phyloP scores from a whole-genome alignment of 2,329 filamentous ascomycete species.

The Reticulascus tulasneorum region DNA sequence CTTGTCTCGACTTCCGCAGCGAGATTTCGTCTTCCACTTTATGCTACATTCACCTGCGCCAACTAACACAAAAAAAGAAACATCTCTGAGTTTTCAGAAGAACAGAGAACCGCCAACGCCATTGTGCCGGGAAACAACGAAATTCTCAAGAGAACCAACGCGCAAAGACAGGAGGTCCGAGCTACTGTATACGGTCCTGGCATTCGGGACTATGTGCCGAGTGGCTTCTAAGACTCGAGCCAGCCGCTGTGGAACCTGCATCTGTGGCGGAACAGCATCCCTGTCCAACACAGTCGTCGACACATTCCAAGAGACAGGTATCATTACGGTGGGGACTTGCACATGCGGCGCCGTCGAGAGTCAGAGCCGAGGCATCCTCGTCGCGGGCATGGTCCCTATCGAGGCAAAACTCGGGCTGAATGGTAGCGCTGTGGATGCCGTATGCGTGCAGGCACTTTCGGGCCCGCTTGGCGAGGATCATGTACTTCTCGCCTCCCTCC shows the following conservation, averaged over 20 bases:
- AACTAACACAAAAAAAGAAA: too few relatives aligned
- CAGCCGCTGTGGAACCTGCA: slow-evolving; percentile 23
- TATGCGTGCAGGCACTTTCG: slow-evolving; percentile 89
- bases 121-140: too few relatives aligned
- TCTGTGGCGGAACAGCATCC: slow-evolving; percentile 41
- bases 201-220: slow-evolving; percentile 21
- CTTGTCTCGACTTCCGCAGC: too few relatives aligned
- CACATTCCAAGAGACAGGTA: slow-evolving; percentile 49
- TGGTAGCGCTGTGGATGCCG: slow-evolving; percentile 94
- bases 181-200: too few relatives aligned
- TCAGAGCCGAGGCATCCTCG: slow-evolving; percentile 29
- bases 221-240: slow-evolving; percentile 25
- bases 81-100: too few relatives aligned
- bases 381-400: slow-evolving; percentile 41
- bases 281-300: slow-evolving; percentile 42
- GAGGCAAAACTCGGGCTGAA: slow-evolving; percentile 84
- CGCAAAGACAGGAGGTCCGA: too few relatives aligned
- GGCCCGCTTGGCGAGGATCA: slow-evolving; percentile 80
- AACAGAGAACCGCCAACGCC: too few relatives aligned
- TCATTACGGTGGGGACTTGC: slow-evolving; percentile 25
- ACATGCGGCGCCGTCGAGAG: slow-evolving; percentile 29
- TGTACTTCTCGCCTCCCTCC: slow-evolving; percentile 75
- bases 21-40: too few relatives aligned
- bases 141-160: too few relatives aligned
- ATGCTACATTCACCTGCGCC: too few relatives aligned